Evolutionary conservation across 1,284 basidiomycete species (phyloP).

Genomic region (Fomitopsis pinicola): DNA sequence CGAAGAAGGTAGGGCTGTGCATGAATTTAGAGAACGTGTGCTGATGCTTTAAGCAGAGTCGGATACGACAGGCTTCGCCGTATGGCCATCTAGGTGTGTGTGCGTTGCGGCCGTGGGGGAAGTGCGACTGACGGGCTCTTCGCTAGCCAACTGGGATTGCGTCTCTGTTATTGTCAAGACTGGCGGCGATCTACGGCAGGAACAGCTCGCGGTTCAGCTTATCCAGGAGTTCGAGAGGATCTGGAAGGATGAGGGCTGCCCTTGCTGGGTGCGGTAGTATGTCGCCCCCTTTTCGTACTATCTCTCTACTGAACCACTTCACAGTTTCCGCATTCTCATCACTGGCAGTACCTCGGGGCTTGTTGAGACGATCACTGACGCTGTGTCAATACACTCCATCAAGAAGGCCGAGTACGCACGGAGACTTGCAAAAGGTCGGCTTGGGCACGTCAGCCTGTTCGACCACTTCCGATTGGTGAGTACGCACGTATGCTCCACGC

Average conservation of each 20-base stretch:
- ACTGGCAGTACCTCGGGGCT: conserved; percentile 92
- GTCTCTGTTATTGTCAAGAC: conserved; percentile 99
- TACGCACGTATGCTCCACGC: conserved; percentile 5
- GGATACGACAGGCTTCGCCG: conserved; percentile 89
- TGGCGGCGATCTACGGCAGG: conserved; percentile 94
- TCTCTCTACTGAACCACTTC: background rate
- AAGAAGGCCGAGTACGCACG: conserved; percentile 98
- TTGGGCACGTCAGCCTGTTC: conserved; percentile 83
- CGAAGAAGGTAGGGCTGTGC: conserved; percentile 72
- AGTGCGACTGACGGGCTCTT: background rate
- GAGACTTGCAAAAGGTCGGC: conserved; percentile 71
- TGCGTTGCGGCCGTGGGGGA: background rate
- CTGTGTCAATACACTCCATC: conserved; percentile 97
- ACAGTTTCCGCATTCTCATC: conserved; percentile 77
- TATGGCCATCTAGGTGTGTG: conserved; percentile 89
- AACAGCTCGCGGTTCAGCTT: conserved; percentile 95
- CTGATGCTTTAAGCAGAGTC: conserved; percentile 43
- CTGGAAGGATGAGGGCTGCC: conserved; percentile 90
- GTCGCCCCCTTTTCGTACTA: conserved; percentile 25
- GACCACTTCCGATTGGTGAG: conserved; percentile 87
- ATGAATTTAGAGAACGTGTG: conserved; percentile 7
- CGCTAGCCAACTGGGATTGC: conserved; percentile 72
- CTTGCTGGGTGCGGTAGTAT: conserved; percentile 91
- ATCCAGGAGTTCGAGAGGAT: conserved; percentile 92
- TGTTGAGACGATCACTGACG: conserved; percentile 94